Evolutionary conservation across 1,139 yeast species (phyloP), one percentile per base, ranked within the genome.

Genomic region (Saccharomyces hybrid): DNA sequence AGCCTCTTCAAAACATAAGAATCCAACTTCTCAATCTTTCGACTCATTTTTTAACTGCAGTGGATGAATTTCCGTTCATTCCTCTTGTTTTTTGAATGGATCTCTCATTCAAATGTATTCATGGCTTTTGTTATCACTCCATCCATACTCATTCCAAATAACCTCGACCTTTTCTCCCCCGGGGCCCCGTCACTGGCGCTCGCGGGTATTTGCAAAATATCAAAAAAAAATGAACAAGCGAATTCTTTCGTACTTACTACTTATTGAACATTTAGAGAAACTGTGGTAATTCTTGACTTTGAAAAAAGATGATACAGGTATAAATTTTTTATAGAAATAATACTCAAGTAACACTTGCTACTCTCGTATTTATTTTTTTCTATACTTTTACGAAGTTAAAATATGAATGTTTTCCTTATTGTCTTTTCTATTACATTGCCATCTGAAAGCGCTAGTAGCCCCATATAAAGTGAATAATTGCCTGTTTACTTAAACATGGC

Each of bases 21-120:
- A 13, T 65, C 62, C 26, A 68, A 50, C 42, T 48, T 53, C 8
- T 51, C 56, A 16, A 65, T 59, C 16, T 49, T 32, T 9, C 47
- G 13, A 23, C 50, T 32, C 62, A 38, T 38, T 38, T 38, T 16
- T 11, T 8, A 13, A 2, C 8, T 3, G 8, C n/a, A 16, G 25
- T 38, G 5, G 44, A 4, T 0, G 13, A 38, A 55, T 54, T 11
- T 28, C 5, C 23, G 9, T 23, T 25, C 14, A 29, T 46, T 5
- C 23, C 4, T 13, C n/a, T n/a, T 13, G 5, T 4, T 5, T 5
- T 9, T 29, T 29, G 32, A 2, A 29, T 27, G 29, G 29, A 27
- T 27, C 29, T 27, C 29, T 27, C 29, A 27, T 27, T 27, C 29
- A 27, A 27, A n/a, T 6, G 11, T 13, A 23, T n/a, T 28, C n/a